Percentiles rank a stretch among this genome's conserved stretches.
phyloP scores from a whole-genome alignment of 805 yeast genomes.

The Metschnikowia santaceciliae region DNA sequence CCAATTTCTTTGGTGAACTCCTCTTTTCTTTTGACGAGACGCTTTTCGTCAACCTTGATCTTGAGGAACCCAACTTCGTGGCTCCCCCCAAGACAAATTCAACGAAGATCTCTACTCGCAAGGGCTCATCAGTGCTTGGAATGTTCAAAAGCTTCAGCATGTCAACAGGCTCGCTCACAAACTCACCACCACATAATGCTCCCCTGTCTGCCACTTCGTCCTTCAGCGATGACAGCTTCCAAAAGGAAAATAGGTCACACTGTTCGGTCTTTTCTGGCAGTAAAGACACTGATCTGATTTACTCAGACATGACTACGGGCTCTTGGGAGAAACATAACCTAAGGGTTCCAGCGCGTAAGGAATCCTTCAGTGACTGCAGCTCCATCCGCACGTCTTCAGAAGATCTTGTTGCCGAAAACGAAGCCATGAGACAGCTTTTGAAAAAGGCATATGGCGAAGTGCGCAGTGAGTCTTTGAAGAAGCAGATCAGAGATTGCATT shows the following conservation, averaged over 20 bases:
- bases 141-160: slow-evolving; percentile 29
- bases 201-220: slow-evolving; percentile 9
- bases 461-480: slow-evolving; percentile 15
- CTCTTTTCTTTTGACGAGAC: slow-evolving; percentile 34
- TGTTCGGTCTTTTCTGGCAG: slow-evolving; percentile 20
- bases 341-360: slow-evolving; percentile 4
- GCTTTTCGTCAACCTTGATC: slow-evolving; percentile 18
- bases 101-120: slow-evolving; percentile 6
- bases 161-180: slow-evolving; percentile 3
- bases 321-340: slow-evolving; percentile 11
- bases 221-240: slow-evolving; percentile 7
- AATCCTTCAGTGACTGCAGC: slow-evolving; percentile 11
- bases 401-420: slow-evolving; percentile 23
- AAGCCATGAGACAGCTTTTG: slow-evolving; percentile 23
- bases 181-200: slow-evolving; percentile 12
- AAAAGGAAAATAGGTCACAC: slow-evolving; percentile 17
- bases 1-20: slow-evolving; percentile 36
- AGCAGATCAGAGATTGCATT: slow-evolving; percentile 17
- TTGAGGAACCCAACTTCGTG: not conserved
- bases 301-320: slow-evolving; percentile 23
- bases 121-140: slow-evolving; percentile 24
- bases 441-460: slow-evolving; percentile 24
- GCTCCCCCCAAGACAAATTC: slow-evolving; percentile 1
- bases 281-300: slow-evolving; percentile 25
- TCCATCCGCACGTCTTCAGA: slow-evolving; percentile 10